Percentiles rank a stretch among this genome's conserved stretches.
Conservation (phyloP, 2,329 filamentous ascomycete species). For the Cladobotryum mycophilum region DNA sequence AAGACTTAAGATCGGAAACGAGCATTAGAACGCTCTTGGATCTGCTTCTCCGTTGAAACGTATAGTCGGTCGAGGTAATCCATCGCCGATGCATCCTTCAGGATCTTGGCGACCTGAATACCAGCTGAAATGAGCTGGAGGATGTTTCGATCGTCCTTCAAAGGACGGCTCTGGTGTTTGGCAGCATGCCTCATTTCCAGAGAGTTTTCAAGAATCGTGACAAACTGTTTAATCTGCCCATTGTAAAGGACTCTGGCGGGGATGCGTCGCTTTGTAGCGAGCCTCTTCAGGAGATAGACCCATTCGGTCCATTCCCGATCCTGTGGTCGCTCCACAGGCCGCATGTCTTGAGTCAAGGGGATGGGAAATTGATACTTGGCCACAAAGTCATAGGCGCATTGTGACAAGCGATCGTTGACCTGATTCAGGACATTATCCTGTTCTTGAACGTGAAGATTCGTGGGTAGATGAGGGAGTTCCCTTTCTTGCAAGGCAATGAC, state of each 20-base stretch:
- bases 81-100: slow-evolving; percentile 81
- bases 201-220: slow-evolving; percentile 82
- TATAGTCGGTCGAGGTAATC: slow-evolving; percentile 75
- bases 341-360: slow-evolving; percentile 74
- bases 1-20: slow-evolving; percentile 27
- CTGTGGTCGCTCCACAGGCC: slow-evolving; percentile 64
- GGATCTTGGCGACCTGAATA: slow-evolving; percentile 79
- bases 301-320: slow-evolving; percentile 89
- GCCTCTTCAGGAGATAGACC: slow-evolving; percentile 79
- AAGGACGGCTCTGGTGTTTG: slow-evolving; percentile 72
- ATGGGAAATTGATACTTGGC: slow-evolving; percentile 89
- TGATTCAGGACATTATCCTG: slow-evolving; percentile 74
- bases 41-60: slow-evolving; percentile 72
- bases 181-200: slow-evolving; percentile 82
- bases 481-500: slow-evolving; percentile 71
- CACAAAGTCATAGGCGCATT: slow-evolving; percentile 84
- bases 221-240: slow-evolving; percentile 85
- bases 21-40: slow-evolving; percentile 55
- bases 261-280: slow-evolving; percentile 80
- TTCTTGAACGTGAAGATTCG: slow-evolving; percentile 75
- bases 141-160: slow-evolving; percentile 86
- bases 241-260: slow-evolving; percentile 80
- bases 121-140: slow-evolving; percentile 82
- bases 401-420: slow-evolving; percentile 78
- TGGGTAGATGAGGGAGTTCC: slow-evolving; percentile 74